Percentiles rank a stretch among this genome's conserved stretches.
Conservation (phyloP, 2,329 filamentous ascomycete species). For the Rachicladosporium sp. region DNA sequence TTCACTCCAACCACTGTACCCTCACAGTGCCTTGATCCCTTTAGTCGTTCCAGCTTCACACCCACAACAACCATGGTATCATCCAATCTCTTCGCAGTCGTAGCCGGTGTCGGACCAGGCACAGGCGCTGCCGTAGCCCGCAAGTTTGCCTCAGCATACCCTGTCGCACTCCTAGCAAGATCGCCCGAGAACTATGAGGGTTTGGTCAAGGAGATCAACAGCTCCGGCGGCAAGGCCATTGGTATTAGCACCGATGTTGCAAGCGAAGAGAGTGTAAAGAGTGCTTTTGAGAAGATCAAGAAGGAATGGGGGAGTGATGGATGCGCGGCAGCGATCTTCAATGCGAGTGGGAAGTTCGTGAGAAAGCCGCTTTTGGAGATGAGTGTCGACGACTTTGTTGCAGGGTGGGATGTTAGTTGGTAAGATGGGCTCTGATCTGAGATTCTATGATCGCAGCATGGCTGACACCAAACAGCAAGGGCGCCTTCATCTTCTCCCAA, state of each 20-base stretch:
- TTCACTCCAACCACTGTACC: no score
- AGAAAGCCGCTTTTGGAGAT: slow-evolving; percentile 51
- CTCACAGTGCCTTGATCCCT: no score
- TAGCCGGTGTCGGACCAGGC: slow-evolving; percentile 62
- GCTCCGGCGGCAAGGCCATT: slow-evolving; percentile 54
- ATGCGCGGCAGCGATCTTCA: slow-evolving; percentile 53
- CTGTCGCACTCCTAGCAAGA: slow-evolving; percentile 63
- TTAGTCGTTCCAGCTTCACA: neutral
- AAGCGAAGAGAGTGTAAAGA: slow-evolving; percentile 40
- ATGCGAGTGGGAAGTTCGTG: slow-evolving; percentile 48
- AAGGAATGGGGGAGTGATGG: slow-evolving; percentile 41
- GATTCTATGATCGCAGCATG: neutral
- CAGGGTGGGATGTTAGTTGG: slow-evolving; percentile 39
- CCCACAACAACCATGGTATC: slow-evolving; percentile 17
- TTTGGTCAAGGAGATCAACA: slow-evolving; percentile 58
- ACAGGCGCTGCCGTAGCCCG: slow-evolving; percentile 52
- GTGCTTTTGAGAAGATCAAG: slow-evolving; percentile 51
- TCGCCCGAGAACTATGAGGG: slow-evolving; percentile 51
- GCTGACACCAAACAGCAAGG: slow-evolving; percentile 34
- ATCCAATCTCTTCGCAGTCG: slow-evolving; percentile 50
- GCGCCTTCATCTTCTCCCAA: slow-evolving; percentile 67
- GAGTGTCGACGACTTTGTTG: slow-evolving; percentile 44
- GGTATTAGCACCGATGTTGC: slow-evolving; percentile 57
- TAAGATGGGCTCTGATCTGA: slow-evolving; percentile 19
- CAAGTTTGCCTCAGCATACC: slow-evolving; percentile 51